Conservation (phyloP, 768 basidiomycete species). For the Mrakia gelida region DNA sequence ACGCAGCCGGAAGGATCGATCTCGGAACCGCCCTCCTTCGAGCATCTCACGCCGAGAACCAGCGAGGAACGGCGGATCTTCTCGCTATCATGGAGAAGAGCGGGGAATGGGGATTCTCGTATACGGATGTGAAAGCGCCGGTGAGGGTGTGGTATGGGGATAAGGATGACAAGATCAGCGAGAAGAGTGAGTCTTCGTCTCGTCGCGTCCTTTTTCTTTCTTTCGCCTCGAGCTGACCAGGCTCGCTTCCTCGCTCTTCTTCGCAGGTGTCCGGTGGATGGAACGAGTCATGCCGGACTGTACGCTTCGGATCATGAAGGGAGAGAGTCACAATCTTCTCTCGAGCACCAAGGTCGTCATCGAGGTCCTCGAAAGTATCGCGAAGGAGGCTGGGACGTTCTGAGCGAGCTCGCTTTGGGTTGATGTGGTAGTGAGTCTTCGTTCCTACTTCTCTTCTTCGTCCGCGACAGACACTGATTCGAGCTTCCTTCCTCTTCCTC, state of each 20-base stretch:
- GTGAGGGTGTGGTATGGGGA: constrained; percentile 91
- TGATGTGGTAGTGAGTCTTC: background rate
- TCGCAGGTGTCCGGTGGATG: constrained; percentile 60
- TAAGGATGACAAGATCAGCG: constrained; percentile 86
- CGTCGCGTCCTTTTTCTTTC: background rate
- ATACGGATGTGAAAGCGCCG: constrained; percentile 66
- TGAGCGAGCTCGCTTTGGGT: background rate
- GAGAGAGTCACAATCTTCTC: constrained; percentile 90
- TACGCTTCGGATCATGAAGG: constrained; percentile 72
- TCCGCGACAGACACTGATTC: too few relatives aligned
- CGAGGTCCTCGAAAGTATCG: constrained; percentile 64
- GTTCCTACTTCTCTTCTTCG: background rate
- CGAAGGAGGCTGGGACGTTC: constrained; percentile 23
- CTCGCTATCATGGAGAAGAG: constrained; percentile 69
- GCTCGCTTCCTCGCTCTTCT: background rate
- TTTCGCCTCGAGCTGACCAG: background rate
- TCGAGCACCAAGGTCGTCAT: constrained; percentile 82
- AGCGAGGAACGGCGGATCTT: constrained; percentile 85
- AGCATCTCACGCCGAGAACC: constrained; percentile 69
- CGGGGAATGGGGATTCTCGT: constrained; percentile 85
- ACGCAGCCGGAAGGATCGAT: constrained; percentile 41
- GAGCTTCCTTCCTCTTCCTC: too few relatives aligned
- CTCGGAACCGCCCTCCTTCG: constrained; percentile 87
- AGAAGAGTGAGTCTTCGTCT: constrained; percentile 55
- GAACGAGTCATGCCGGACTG: constrained; percentile 77